Percentiles rank a stretch among this genome's conserved stretches.
Conservation (phyloP, 257 asterid genomes). For the Catharanthus roseus region DNA sequence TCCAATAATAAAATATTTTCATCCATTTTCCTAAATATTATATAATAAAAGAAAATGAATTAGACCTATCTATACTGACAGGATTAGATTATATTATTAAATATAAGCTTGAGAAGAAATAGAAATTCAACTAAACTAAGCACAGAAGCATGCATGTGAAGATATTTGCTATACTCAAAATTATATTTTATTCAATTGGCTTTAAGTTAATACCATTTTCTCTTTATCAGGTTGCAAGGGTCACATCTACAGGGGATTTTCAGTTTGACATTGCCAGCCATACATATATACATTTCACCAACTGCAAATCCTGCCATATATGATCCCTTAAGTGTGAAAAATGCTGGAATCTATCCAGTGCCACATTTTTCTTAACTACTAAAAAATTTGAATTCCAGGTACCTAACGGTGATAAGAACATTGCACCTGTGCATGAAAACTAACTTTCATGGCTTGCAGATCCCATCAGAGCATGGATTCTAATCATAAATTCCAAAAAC, state of each 20-base stretch:
- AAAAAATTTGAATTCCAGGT: neutral
- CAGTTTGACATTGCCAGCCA: slow-evolving; percentile 11
- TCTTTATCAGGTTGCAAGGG: slow-evolving; percentile 23
- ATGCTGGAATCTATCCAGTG: neutral
- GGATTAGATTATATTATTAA: neutral
- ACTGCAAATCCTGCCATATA: neutral
- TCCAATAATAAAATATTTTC: too few relatives aligned
- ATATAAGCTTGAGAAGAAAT: neutral
- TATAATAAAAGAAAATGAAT: too few relatives aligned
- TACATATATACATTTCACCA: neutral
- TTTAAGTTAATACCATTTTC: slow-evolving; percentile 29
- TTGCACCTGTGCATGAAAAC: slow-evolving; percentile 1
- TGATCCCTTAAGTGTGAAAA: neutral
- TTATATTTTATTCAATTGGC: slow-evolving; percentile 30
- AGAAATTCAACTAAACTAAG: too few relatives aligned
- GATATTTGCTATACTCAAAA: slow-evolving; percentile 30
- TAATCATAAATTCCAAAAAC: neutral
- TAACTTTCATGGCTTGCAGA: neutral
- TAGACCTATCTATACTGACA: too few relatives aligned
- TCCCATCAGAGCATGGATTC: slow-evolving; percentile 6
- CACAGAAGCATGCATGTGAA: too few relatives aligned
- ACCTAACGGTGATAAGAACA: neutral
- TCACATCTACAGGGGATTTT: slow-evolving; percentile 18
- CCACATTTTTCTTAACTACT: neutral
- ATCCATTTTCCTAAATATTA: too few relatives aligned